Evolutionary conservation across 2,329 filamentous ascomycete species (phyloP).

Genomic region (Alternaria brassicicola): DNA sequence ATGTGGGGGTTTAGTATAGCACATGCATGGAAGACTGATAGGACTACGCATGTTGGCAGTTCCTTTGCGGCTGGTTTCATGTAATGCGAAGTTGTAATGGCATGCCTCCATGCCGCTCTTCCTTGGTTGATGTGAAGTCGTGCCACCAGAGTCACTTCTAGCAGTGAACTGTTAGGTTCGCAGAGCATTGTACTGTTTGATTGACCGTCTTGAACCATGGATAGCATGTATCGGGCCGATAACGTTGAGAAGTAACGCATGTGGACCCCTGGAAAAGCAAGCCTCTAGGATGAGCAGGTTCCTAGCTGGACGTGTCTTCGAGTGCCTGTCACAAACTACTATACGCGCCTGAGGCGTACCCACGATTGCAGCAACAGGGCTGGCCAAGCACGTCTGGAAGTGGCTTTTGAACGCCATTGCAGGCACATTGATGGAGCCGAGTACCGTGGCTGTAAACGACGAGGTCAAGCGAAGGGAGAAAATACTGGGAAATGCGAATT

Average conservation of each 20-base stretch:
- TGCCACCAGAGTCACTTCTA: no score
- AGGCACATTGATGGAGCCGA: not conserved
- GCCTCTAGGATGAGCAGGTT: not conserved
- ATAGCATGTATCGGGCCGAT: not conserved
- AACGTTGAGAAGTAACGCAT: not conserved
- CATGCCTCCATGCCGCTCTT: no score
- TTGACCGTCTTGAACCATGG: not conserved
- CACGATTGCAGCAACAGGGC: not conserved
- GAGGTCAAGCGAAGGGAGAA: not conserved
- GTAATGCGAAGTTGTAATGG: no score
- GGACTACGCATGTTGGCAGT: no score
- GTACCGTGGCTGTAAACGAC: not conserved
- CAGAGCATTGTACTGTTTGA: not conserved
- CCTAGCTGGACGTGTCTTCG: not conserved
- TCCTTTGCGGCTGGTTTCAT: no score
- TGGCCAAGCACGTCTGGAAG: not conserved
- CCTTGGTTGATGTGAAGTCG: no score
- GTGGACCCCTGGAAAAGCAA: not conserved
- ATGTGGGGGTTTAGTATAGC: no score
- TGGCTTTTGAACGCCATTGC: slow-evolving; percentile 1
- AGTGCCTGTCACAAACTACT: not conserved
- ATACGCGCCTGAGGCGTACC: not conserved
- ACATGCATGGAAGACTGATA: no score
- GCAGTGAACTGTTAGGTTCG: not conserved
- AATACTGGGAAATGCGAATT: not conserved